Evolutionary conservation across 176 grass and related monocot species (phyloP).

Genomic region (Raddia distichophylla): DNA sequence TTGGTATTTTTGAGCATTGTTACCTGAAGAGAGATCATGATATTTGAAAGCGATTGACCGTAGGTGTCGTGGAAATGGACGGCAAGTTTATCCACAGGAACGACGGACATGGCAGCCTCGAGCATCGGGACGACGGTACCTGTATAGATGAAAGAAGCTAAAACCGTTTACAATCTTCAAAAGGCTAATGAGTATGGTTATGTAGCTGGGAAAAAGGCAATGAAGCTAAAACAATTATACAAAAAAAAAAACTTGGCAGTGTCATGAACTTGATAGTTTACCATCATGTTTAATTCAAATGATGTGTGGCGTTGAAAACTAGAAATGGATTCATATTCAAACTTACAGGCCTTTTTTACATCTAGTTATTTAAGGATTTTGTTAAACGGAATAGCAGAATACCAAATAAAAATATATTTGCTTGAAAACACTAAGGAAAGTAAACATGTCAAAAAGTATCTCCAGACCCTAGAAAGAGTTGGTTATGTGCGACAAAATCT

Average conservation of each 20-base stretch:
- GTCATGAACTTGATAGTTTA: background rate
- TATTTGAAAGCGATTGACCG: conserved; percentile 87
- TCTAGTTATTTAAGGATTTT: background rate
- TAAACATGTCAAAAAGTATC: background rate
- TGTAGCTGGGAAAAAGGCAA: background rate
- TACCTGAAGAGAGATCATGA: conserved; percentile 91
- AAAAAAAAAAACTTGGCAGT: background rate
- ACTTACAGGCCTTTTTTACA: background rate
- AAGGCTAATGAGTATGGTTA: background rate
- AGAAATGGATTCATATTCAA: background rate
- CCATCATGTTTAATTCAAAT: background rate
- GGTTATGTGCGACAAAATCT: background rate
- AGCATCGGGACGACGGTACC: conserved; percentile 83
- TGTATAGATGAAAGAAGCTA: conserved; percentile 7
- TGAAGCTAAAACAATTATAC: background rate
- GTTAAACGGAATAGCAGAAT: background rate
- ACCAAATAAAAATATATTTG: background rate
- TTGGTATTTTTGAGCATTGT: background rate
- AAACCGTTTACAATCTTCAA: background rate
- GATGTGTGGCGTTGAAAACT: background rate
- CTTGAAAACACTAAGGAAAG: background rate
- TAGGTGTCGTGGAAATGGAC: conserved; percentile 99
- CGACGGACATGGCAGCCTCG: conserved; percentile 66
- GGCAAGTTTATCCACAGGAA: conserved; percentile 84
- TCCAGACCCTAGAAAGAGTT: background rate